These are phyloP conservation scores for Lathyrus sativus DNA, from an alignment of 306 rosid genomes.

Conservation along the genomic window DNA sequence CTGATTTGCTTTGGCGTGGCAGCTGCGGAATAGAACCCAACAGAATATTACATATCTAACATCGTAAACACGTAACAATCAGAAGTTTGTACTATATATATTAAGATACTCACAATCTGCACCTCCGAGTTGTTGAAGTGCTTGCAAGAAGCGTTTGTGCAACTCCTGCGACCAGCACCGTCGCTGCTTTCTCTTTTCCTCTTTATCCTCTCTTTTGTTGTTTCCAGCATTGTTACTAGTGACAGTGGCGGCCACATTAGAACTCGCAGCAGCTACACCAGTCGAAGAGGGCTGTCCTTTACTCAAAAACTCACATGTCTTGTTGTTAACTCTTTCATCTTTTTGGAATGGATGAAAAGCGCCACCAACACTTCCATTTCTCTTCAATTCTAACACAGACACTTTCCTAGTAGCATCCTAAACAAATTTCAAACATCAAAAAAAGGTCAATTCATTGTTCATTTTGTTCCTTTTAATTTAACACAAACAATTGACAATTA, in stretches of 20 bases:
- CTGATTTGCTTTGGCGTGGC: conserved; percentile 99
- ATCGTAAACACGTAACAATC: conserved; percentile 16
- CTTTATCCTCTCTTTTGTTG: conserved; percentile 61
- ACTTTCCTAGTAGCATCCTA: conserved; percentile 62
- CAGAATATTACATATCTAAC: conserved; percentile 8
- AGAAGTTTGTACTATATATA: conserved; percentile 1
- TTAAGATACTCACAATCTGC: conserved; percentile 60
- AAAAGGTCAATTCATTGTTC: conserved; percentile 11
- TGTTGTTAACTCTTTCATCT: conserved; percentile 53
- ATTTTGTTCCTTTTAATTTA: neutral
- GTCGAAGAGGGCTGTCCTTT: conserved; percentile 45
- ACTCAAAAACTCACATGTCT: conserved; percentile 36
- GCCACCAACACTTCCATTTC: conserved; percentile 69
- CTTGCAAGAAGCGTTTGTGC: conserved; percentile 78
- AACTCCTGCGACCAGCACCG: conserved; percentile 92
- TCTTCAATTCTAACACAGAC: conserved; percentile 61
- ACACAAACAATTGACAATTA: neutral
- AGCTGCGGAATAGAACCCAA: conserved; percentile 52
- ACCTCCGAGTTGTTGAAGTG: conserved; percentile 92
- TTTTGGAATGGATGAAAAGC: conserved; percentile 87
- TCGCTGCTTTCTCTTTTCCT: conserved; percentile 74
- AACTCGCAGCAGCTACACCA: conserved; percentile 14
- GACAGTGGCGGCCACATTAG: conserved; percentile 32
- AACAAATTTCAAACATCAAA: conserved; percentile 10
- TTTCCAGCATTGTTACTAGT: conserved; percentile 43